These are phyloP conservation scores for Lactarius deliciosus DNA, from an alignment of 768 basidiomycete species.

Conservation along the genomic window DNA sequence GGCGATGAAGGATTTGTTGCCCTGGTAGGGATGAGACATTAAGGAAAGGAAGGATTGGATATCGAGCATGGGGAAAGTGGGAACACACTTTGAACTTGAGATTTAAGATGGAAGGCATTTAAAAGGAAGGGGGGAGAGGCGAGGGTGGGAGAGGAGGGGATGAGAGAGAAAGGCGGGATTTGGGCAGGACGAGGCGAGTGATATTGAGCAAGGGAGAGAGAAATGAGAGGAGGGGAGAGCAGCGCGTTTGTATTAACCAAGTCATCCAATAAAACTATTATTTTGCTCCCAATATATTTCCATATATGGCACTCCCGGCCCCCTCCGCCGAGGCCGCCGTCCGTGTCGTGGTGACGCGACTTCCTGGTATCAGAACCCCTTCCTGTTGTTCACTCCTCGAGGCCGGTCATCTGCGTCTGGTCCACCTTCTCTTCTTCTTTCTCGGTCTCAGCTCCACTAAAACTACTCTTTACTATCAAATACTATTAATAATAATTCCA, in stretches of 20 bases:
- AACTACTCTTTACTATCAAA: not conserved
- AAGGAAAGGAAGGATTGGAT: constrained; percentile 30
- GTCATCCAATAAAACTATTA: not conserved
- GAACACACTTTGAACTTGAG: constrained; percentile 76
- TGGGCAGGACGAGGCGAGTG: not conserved
- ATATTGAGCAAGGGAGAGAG: constrained; percentile 1
- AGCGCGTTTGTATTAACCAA: not conserved
- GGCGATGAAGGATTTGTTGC: constrained; percentile 94
- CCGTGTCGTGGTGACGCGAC: constrained; percentile 1
- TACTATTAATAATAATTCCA: constrained; percentile 5
- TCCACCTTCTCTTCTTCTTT: not conserved
- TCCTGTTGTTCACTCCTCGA: constrained; percentile 25
- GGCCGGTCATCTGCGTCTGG: constrained; percentile 21
- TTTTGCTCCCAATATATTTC: constrained; percentile 2
- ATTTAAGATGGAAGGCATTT: constrained; percentile 80
- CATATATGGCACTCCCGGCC: not conserved
- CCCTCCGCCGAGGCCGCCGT: constrained; percentile 10
- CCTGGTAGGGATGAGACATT: constrained; percentile 42
- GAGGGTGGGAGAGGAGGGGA: not conserved
- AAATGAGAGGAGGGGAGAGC: not conserved
- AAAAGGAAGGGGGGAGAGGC: constrained; percentile 17
- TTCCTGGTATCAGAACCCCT: not conserved
- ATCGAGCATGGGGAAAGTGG: constrained; percentile 20
- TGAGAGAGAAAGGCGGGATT: not conserved
- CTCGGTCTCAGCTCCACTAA: constrained; percentile 5